A percentile compares a stretch with the other conserved stretches of the same genome.
Evolutionary conservation across 805 yeast species (phyloP).

Genomic region (Ogataea nonfermentans): DNA sequence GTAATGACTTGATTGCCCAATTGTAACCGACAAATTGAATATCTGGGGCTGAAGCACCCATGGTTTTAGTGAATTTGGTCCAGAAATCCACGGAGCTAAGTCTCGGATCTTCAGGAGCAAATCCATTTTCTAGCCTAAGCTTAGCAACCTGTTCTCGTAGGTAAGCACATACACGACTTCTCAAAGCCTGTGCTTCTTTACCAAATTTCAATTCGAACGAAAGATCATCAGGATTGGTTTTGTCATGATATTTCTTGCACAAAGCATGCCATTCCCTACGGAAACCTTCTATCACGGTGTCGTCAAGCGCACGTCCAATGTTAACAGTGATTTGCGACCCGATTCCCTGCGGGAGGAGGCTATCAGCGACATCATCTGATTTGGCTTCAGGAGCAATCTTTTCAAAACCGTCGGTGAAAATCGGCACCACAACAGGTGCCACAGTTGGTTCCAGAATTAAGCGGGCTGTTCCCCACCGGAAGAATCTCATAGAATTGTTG

Average conservation of each 20-base stretch:
- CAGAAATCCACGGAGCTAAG: slow-evolving; percentile 72
- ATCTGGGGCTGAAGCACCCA: slow-evolving; percentile 67
- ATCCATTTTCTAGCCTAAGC: slow-evolving; percentile 40
- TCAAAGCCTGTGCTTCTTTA: slow-evolving; percentile 56
- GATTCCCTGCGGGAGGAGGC: slow-evolving; percentile 59
- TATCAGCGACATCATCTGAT: slow-evolving; percentile 51
- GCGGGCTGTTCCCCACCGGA: slow-evolving; percentile 93
- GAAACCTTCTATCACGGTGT: slow-evolving; percentile 52
- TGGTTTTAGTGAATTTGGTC: slow-evolving; percentile 61
- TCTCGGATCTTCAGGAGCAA: slow-evolving; percentile 64
- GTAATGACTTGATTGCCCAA: slow-evolving; percentile 78
- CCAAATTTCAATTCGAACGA: slow-evolving; percentile 63
- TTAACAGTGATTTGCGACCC: slow-evolving; percentile 67
- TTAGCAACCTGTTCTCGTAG: slow-evolving; percentile 60
- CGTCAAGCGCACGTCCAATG: slow-evolving; percentile 72
- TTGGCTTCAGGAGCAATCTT: slow-evolving; percentile 77
- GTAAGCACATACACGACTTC: slow-evolving; percentile 68
- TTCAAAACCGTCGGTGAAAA: slow-evolving; percentile 83
- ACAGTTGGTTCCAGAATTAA: slow-evolving; percentile 76
- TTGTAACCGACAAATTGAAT: slow-evolving; percentile 73
- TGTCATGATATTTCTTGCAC: slow-evolving; percentile 53
- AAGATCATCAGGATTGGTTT: slow-evolving; percentile 53
- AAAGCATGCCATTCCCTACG: slow-evolving; percentile 69
- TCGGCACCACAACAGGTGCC: slow-evolving; percentile 85
- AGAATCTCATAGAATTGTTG: slow-evolving; percentile 85